Evolutionary conservation across 148 eudicot species (phyloP).

Genomic region (Beta vulgaris): DNA sequence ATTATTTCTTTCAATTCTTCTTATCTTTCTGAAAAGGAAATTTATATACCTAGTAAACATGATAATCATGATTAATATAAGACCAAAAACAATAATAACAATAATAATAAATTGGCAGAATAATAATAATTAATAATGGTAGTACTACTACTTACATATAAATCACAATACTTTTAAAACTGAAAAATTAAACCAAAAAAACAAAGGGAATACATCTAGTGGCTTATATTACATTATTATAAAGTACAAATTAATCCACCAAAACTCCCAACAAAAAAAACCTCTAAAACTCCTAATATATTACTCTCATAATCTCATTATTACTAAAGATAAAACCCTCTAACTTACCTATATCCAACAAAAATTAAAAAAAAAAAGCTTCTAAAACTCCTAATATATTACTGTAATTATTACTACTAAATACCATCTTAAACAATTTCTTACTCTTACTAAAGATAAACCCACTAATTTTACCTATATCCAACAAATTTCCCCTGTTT

Average conservation of each 20-base stretch:
- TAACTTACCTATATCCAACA: not conserved
- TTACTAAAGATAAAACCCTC: not conserved
- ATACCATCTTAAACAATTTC: not conserved
- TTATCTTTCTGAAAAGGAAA: not conserved
- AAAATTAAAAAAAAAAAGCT: too few species aligned
- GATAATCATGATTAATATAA: not conserved
- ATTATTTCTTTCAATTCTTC: too few species aligned
- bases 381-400: not conserved
- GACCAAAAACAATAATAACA: not conserved
- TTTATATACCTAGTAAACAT: not conserved
- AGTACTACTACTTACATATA: not conserved
- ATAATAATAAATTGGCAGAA: too few species aligned
- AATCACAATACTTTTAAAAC: not conserved
- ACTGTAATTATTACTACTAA: not conserved
- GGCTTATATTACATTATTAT: not conserved
- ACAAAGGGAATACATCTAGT: too few species aligned
- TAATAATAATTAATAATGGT: too few species aligned
- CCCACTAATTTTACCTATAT: not conserved
- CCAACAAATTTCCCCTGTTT: conserved; percentile 9
- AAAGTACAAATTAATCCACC: not conserved
- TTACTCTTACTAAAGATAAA: too few species aligned
- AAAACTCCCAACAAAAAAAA: too few species aligned
- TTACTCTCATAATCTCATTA: not conserved
- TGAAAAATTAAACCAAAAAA: not conserved
- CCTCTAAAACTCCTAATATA: not conserved